These are phyloP conservation scores for Heliosperma pusillum DNA, from an alignment of 148 eudicot genomes.

Conservation along the genomic window DNA sequence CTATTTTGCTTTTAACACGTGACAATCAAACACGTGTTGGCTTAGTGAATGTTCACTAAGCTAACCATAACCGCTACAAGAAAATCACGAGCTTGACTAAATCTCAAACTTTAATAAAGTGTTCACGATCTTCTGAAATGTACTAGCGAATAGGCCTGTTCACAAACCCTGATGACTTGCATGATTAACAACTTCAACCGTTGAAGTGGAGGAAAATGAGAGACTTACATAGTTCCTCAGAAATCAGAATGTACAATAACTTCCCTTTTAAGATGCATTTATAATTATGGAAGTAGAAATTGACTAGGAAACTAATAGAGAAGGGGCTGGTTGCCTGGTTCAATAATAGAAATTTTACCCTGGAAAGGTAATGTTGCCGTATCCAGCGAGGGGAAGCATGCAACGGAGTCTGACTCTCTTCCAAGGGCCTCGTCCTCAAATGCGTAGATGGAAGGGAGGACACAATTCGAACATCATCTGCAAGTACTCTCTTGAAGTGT, in stretches of 20 bases:
- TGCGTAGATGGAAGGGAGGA: constrained; percentile 87
- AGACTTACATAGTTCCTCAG: background rate
- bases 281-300: background rate
- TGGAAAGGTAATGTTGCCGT: constrained; percentile 56
- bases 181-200: background rate
- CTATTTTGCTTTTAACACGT: background rate
- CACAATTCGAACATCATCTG: constrained; percentile 68
- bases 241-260: too few relatives aligned
- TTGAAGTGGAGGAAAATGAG: background rate
- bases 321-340: background rate
- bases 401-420: constrained; percentile 68
- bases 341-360: constrained; percentile 32
- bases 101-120: background rate
- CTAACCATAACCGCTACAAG: background rate
- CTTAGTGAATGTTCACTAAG: background rate
- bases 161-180: background rate
- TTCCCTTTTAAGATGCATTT: too few relatives aligned
- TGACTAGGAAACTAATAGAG: background rate
- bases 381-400: constrained; percentile 80
- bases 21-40: background rate
- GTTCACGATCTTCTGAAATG: background rate
- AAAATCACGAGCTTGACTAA: background rate
- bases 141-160: background rate
- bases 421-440: constrained; percentile 74
- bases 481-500: constrained; percentile 78